These are phyloP conservation scores for Mollisiaceae sp. DNA, from an alignment of 2,329 filamentous ascomycete genomes.

Conservation along the genomic window DNA sequence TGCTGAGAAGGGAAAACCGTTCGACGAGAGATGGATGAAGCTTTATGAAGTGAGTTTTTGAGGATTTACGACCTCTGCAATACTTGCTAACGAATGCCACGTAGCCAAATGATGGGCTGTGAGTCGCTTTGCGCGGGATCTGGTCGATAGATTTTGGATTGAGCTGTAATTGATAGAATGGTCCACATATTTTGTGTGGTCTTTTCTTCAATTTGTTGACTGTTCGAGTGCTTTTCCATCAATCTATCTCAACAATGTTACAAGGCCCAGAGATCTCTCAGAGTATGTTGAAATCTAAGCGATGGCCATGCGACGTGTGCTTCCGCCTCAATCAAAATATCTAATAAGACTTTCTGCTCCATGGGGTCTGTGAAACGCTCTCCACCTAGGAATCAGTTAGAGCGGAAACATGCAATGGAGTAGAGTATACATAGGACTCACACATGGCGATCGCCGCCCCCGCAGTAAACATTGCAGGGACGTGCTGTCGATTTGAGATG, in stretches of 20 bases:
- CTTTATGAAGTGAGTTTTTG: neutral
- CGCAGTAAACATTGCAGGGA: conserved; percentile 40
- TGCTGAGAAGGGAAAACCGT: conserved; percentile 40
- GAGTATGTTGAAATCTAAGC: neutral
- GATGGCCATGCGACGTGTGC: conserved; percentile 54
- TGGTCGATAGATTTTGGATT: neutral
- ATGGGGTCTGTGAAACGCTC: conserved; percentile 52
- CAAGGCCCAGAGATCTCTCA: neutral
- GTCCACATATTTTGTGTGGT: neutral
- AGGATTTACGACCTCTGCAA: neutral
- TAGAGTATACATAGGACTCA: conserved; percentile 7
- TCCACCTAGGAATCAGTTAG: conserved; percentile 24
- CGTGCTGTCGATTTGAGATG: conserved; percentile 22
- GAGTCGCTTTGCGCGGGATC: neutral
- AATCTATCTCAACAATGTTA: neutral
- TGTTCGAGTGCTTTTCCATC: neutral
- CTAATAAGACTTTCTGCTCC: conserved; percentile 54
- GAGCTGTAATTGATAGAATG: neutral
- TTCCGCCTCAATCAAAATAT: conserved; percentile 53
- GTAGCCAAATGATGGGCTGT: conserved; percentile 3
- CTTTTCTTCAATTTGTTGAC: neutral
- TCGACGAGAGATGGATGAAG: conserved; percentile 22
- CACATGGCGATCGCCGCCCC: conserved; percentile 41
- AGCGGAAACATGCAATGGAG: neutral
- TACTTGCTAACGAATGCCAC: neutral